phyloP scores from a whole-genome alignment of 2,329 filamentous ascomycete genomes.

The Rhynchosporium graminicola region DNA sequence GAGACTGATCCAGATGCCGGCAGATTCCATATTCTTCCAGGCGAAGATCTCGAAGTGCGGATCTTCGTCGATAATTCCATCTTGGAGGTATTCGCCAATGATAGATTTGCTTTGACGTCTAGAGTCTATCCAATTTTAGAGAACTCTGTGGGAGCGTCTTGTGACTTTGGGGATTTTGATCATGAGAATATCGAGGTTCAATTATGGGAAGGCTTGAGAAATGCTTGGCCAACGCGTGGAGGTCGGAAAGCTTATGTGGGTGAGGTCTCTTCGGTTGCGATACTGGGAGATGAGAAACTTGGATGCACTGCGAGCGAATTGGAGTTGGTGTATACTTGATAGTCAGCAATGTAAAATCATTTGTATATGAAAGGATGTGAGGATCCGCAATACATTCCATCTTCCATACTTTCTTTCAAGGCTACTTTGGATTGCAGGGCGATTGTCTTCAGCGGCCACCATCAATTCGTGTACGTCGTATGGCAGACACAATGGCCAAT shows the following conservation, averaged over 20 bases:
- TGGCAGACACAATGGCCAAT: too few species aligned
- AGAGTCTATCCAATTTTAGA: conserved; percentile 29
- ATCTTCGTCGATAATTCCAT: conserved; percentile 30
- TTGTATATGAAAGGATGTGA: not conserved
- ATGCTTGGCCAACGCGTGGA: conserved; percentile 21
- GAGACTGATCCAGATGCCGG: conserved; percentile 18
- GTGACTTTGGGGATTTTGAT: conserved; percentile 28
- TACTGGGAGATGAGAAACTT: not conserved
- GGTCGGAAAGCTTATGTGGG: not conserved
- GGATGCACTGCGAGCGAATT: not conserved
- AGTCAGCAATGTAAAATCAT: too few species aligned
- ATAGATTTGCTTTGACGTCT: conserved; percentile 28
- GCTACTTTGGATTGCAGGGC: too few species aligned
- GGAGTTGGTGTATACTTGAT: not conserved
- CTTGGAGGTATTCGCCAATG: conserved; percentile 32
- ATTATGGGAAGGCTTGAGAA: conserved; percentile 27
- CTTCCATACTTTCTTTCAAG: not conserved
- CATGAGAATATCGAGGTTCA: conserved; percentile 22
- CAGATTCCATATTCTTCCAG: conserved; percentile 21
- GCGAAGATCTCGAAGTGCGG: conserved; percentile 23
- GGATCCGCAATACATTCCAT: not conserved
- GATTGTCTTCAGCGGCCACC: too few species aligned
- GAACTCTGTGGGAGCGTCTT: conserved; percentile 21
- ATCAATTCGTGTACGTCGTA: too few species aligned
- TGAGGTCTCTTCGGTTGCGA: not conserved